These are phyloP conservation scores for Rhizoctonia solani DNA, from an alignment of 1,284 basidiomycete species.

Conservation along the genomic window DNA sequence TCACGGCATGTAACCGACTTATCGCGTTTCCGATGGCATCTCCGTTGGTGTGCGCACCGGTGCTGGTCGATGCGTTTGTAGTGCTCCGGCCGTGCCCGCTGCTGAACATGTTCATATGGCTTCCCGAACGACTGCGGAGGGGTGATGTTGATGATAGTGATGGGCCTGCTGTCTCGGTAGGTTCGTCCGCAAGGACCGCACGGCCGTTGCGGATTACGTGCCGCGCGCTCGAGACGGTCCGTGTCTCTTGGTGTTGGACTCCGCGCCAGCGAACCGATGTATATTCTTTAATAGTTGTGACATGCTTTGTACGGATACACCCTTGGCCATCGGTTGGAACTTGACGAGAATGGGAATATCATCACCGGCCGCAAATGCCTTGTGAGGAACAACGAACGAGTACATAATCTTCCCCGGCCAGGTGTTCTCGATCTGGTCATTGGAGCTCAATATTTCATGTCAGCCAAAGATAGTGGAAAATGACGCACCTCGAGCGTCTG, in stretches of 20 bases:
- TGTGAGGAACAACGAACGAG: constrained; percentile 82
- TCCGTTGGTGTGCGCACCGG: constrained; percentile 6
- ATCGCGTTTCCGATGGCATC: constrained; percentile 25
- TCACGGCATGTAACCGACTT: constrained; percentile 24
- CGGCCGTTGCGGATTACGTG: constrained; percentile 73
- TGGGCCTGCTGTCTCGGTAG: constrained; percentile 37
- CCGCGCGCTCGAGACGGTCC: constrained; percentile 63
- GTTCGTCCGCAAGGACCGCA: constrained; percentile 51
- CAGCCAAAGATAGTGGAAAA: neutral
- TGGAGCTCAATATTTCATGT: constrained; percentile 15
- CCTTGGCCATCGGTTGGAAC: constrained; percentile 85
- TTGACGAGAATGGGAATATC: constrained; percentile 79
- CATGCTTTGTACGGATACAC: constrained; percentile 71
- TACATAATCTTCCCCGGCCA: constrained; percentile 97
- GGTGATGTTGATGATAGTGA: constrained; percentile 40
- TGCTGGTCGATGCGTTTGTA: neutral
- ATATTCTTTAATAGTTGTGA: constrained; percentile 73
- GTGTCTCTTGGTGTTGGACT: constrained; percentile 63
- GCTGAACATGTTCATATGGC: constrained; percentile 19
- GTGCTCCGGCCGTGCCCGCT: neutral
- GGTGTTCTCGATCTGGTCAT: constrained; percentile 75
- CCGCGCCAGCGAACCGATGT: constrained; percentile 66
- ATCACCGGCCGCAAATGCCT: constrained; percentile 90
- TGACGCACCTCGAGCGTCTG: constrained; percentile 77
- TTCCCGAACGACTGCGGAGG: neutral